Evolutionary conservation across 1,284 basidiomycete genomes (phyloP).

Genomic region (Pseudozyma thailandica): DNA sequence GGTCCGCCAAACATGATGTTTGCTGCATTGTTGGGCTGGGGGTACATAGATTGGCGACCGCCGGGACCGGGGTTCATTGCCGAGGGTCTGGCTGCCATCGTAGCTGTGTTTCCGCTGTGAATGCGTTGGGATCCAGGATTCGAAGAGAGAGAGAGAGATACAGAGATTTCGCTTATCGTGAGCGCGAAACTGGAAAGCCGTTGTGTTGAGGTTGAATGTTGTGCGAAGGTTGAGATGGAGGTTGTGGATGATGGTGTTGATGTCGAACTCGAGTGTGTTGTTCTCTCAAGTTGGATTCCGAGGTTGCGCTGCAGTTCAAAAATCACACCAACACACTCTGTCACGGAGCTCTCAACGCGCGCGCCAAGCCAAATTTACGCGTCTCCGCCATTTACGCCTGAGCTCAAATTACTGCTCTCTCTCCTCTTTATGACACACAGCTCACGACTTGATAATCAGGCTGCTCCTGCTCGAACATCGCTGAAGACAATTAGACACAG

Average conservation of each 20-base stretch:
- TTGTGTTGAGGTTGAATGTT: background rate
- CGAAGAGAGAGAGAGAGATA: background rate
- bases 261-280: conserved; percentile 13
- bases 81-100: conserved; percentile 37
- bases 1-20: conserved; percentile 46
- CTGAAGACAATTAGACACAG: no score
- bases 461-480: background rate
- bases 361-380: conserved; percentile 25
- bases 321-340: conserved; percentile 8
- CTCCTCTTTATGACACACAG: no score
- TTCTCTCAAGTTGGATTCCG: background rate
- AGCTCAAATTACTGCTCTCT: no score
- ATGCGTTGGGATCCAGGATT: background rate
- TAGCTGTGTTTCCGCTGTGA: background rate
- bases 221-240: background rate
- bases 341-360: conserved; percentile 9
- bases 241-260: conserved; percentile 1
- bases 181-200: background rate
- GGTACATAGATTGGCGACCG: conserved; percentile 43
- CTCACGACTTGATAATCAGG: no score
- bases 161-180: background rate
- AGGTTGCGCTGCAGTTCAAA: no score
- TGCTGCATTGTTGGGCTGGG: conserved; percentile 21
- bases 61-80: conserved; percentile 21
- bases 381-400: conserved; percentile 4